These are phyloP conservation scores for Termitomyces sp. DNA, from an alignment of 768 basidiomycete species.

Conservation along the genomic window DNA sequence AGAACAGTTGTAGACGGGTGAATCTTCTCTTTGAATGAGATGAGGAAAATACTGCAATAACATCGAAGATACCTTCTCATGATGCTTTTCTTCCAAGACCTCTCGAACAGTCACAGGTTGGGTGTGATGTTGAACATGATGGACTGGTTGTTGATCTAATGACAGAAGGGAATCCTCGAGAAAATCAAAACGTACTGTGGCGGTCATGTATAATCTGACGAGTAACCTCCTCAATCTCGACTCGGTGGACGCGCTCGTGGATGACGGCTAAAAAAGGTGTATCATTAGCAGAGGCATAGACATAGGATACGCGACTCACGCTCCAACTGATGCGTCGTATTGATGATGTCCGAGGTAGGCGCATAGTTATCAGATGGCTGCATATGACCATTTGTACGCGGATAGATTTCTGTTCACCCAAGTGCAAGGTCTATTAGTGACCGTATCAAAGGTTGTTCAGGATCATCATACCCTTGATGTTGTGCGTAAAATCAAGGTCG, in stretches of 20 bases:
- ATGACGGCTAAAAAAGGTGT: conserved; percentile 18
- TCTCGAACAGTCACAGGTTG: conserved; percentile 28
- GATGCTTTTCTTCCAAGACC: conserved; percentile 20
- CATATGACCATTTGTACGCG: not conserved
- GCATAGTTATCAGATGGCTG: not conserved
- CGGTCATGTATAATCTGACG: conserved; percentile 29
- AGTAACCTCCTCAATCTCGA: conserved; percentile 27
- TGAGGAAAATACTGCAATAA: not conserved
- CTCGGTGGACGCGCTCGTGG: conserved; percentile 23
- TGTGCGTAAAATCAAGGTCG: not conserved
- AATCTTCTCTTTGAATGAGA: not conserved
- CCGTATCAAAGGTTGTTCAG: no score
- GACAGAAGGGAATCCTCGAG: not conserved
- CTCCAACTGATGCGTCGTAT: conserved; percentile 4
- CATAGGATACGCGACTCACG: not conserved
- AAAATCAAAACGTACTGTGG: conserved; percentile 22
- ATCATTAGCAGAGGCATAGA: not conserved
- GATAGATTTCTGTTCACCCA: not conserved
- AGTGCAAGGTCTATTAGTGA: not conserved
- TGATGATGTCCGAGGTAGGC: conserved; percentile 1
- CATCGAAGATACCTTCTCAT: conserved; percentile 20
- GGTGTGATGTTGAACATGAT: conserved; percentile 35
- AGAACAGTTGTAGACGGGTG: not conserved
- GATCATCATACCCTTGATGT: not conserved
- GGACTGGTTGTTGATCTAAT: conserved; percentile 18